phyloP scores from a whole-genome alignment of 2,329 filamentous ascomycete genomes.

The Sordariomycetes sp. region DNA sequence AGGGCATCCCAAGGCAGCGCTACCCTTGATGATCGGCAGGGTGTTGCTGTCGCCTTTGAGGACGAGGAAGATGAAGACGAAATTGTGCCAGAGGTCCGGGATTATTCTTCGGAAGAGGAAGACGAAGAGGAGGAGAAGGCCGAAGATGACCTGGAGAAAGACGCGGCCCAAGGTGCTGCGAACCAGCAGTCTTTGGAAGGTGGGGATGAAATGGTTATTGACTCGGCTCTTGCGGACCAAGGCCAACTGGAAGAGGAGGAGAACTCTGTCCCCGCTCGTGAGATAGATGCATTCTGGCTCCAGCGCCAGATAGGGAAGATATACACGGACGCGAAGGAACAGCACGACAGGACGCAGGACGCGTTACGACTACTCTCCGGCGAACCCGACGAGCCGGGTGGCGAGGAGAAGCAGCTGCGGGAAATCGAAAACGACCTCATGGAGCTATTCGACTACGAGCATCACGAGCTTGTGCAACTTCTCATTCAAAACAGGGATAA shows the following conservation, averaged over 20 bases:
- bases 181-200: constrained; percentile 28
- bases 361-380: constrained; percentile 77
- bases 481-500: constrained; percentile 88
- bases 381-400: constrained; percentile 56
- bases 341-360: constrained; percentile 83
- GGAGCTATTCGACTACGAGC: constrained; percentile 96
- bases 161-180: background rate
- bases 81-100: constrained; percentile 75
- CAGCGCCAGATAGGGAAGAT: constrained; percentile 83
- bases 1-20: constrained; percentile 39
- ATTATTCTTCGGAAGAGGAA: constrained; percentile 77
- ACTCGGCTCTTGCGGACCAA: constrained; percentile 46
- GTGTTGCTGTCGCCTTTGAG: constrained; percentile 95
- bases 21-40: constrained; percentile 87
- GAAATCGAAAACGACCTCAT: constrained; percentile 98
- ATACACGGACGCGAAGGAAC: constrained; percentile 84
- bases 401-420: constrained; percentile 73
- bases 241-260: constrained; percentile 37
- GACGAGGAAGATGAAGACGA: constrained; percentile 77
- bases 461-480: constrained; percentile 84
- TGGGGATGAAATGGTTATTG: constrained; percentile 75
- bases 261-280: constrained; percentile 64
- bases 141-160: constrained; percentile 31
- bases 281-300: constrained; percentile 96
- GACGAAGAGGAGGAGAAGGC: constrained; percentile 41